A percentile compares a stretch with the other conserved stretches of the same genome.
These are phyloP conservation scores for Colletotrichum phormii DNA, from an alignment of 2,329 filamentous ascomycete genomes.

Conservation along the genomic window DNA sequence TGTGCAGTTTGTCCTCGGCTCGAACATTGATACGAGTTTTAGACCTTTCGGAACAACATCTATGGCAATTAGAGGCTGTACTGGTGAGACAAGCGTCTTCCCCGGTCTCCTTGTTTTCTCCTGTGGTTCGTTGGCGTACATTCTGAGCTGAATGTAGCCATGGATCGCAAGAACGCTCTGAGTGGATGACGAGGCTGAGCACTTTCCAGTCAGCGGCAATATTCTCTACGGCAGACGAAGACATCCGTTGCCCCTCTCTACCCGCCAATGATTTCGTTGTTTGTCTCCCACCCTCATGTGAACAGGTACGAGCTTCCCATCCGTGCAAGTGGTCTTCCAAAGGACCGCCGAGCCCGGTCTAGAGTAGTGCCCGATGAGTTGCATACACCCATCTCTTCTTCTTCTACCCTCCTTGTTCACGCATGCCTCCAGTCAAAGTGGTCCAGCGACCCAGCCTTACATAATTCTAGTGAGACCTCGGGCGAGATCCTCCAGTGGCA, in stretches of 20 bases:
- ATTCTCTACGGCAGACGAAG: neutral
- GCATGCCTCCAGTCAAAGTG: neutral
- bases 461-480: neutral
- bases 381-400: constrained; percentile 16
- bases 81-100: neutral
- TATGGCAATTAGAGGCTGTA: neutral
- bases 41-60: neutral
- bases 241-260: neutral
- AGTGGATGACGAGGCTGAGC: neutral
- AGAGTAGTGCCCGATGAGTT: constrained; percentile 13
- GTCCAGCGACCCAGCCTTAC: constrained; percentile 20
- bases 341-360: constrained; percentile 9
- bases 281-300: neutral
- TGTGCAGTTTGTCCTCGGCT: neutral
- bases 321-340: neutral
- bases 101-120: neutral
- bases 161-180: neutral
- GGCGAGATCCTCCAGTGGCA: constrained; percentile 7
- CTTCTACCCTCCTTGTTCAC: constrained; percentile 12
- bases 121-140: neutral
- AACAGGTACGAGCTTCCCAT: neutral
- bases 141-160: neutral
- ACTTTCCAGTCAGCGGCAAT: neutral
- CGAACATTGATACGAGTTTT: neutral
- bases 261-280: neutral